A percentile compares a stretch with the other conserved stretches of the same genome.
Conservation (phyloP, 2,329 filamentous ascomycete species). For the Verticillium longisporum region DNA sequence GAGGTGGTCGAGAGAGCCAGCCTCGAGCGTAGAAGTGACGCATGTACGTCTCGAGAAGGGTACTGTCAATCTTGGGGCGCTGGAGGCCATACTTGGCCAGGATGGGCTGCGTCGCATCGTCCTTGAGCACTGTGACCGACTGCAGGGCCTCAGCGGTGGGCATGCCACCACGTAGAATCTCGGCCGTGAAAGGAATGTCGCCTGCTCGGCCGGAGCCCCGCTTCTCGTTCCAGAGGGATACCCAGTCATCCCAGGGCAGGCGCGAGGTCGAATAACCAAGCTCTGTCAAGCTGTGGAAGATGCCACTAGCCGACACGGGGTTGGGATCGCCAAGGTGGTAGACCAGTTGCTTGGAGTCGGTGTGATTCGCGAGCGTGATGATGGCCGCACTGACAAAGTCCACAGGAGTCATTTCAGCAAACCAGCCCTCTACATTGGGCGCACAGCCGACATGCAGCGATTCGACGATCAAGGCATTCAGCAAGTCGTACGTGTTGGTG, state of each 20-base stretch:
- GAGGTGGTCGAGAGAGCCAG: constrained; percentile 62
- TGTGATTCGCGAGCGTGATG: constrained; percentile 60
- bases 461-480: constrained; percentile 71
- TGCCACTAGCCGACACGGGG: constrained; percentile 56
- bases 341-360: constrained; percentile 53
- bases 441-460: constrained; percentile 66
- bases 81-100: constrained; percentile 45
- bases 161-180: constrained; percentile 76
- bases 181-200: constrained; percentile 68
- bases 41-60: constrained; percentile 70
- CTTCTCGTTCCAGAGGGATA: constrained; percentile 65
- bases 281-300: constrained; percentile 58
- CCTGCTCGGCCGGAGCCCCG: constrained; percentile 57
- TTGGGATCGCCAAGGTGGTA: constrained; percentile 71
- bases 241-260: constrained; percentile 68
- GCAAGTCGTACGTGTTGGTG: constrained; percentile 70
- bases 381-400: constrained; percentile 75
- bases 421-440: constrained; percentile 68
- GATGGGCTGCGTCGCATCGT: constrained; percentile 58
- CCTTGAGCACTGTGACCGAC: constrained; percentile 67
- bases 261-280: constrained; percentile 66
- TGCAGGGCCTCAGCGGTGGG: constrained; percentile 65
- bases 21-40: constrained; percentile 76
- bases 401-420: constrained; percentile 77
- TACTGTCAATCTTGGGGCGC: constrained; percentile 61